A percentile compares a stretch with the other conserved stretches of the same genome.
These are phyloP conservation scores for Vitellaria paradoxa DNA, from an alignment of 179 eudicot genomes.

Conservation along the genomic window DNA sequence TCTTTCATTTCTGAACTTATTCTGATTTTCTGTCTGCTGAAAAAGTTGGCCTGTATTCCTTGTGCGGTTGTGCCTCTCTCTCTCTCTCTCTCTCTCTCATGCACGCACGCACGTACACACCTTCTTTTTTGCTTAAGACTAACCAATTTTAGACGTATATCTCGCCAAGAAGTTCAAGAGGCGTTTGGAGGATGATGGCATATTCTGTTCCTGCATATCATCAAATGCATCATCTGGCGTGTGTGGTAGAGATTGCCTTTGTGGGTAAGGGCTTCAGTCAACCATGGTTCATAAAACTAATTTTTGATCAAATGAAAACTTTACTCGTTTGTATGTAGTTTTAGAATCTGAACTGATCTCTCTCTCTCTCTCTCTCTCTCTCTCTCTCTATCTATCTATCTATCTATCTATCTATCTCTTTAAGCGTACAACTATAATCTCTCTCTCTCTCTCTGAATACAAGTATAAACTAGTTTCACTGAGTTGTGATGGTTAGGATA, in stretches of 20 bases:
- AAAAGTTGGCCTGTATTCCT: neutral
- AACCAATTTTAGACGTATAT: slow-evolving; percentile 71
- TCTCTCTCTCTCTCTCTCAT: neutral
- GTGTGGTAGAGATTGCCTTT: slow-evolving; percentile 93
- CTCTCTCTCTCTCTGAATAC: too few relatives aligned
- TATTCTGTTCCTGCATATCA: slow-evolving; percentile 85
- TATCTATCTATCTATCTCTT: too few relatives aligned
- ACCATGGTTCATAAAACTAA: neutral
- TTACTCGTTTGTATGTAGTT: neutral
- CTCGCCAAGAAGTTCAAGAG: slow-evolving; percentile 73
- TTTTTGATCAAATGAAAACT: neutral
- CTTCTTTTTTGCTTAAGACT: slow-evolving; percentile 27
- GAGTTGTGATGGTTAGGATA: neutral
- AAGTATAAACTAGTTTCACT: neutral
- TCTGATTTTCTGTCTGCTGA: too few relatives aligned
- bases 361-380: neutral
- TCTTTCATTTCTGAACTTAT: too few relatives aligned
- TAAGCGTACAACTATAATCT: too few relatives aligned
- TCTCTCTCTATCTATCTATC: neutral
- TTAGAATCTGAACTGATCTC: slow-evolving; percentile 7
- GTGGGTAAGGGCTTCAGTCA: slow-evolving; percentile 59
- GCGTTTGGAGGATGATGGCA: slow-evolving; percentile 93
- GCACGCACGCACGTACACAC: neutral
- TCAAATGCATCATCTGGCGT: slow-evolving; percentile 55
- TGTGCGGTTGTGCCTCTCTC: neutral